A percentile compares a stretch with the other conserved stretches of the same genome.
These are phyloP conservation scores for Phytophthora ramorum DNA, from an alignment of 352 stramenopile genomes.

Conservation along the genomic window DNA sequence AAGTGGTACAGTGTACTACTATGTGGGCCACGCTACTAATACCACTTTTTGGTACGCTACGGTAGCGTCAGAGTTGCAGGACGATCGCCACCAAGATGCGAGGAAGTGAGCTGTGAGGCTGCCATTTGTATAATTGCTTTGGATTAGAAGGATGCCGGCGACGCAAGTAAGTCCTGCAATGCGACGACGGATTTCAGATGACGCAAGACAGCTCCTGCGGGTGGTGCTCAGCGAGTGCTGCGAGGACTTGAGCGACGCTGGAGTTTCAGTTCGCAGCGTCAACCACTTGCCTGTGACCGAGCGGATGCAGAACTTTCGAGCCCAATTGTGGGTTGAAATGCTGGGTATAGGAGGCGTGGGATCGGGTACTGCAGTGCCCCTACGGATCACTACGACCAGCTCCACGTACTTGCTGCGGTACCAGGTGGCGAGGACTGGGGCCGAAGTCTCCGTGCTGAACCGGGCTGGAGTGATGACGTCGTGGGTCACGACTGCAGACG, in stretches of 20 bases:
- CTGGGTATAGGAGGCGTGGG: conserved; percentile 5
- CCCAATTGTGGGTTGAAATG: conserved; percentile 47
- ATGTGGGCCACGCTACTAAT: too few species aligned
- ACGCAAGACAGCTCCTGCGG: conserved; percentile 60
- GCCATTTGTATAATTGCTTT: neutral
- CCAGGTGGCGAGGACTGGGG: conserved; percentile 41
- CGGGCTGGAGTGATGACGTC: conserved; percentile 45
- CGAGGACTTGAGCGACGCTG: neutral
- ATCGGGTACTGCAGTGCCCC: conserved; percentile 9
- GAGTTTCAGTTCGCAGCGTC: neutral
- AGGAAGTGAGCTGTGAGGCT: neutral
- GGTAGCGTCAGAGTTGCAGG: neutral
- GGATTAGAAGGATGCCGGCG: conserved; percentile 42
- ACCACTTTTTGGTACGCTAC: too few species aligned
- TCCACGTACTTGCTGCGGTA: conserved; percentile 55
- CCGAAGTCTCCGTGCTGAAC: conserved; percentile 56
- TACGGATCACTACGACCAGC: conserved; percentile 44
- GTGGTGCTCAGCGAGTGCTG: conserved; percentile 33
- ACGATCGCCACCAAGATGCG: conserved; percentile 5
- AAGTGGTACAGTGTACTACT: neutral
- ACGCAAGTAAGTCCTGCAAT: conserved; percentile 58
- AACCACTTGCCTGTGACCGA: conserved; percentile 40
- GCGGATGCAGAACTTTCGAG: conserved; percentile 57
- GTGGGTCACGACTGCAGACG: conserved; percentile 55
- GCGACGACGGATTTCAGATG: conserved; percentile 62